Evolutionary conservation across 169 alveolate genomes (phyloP).

Genomic region (Eimeria zaria): DNA sequence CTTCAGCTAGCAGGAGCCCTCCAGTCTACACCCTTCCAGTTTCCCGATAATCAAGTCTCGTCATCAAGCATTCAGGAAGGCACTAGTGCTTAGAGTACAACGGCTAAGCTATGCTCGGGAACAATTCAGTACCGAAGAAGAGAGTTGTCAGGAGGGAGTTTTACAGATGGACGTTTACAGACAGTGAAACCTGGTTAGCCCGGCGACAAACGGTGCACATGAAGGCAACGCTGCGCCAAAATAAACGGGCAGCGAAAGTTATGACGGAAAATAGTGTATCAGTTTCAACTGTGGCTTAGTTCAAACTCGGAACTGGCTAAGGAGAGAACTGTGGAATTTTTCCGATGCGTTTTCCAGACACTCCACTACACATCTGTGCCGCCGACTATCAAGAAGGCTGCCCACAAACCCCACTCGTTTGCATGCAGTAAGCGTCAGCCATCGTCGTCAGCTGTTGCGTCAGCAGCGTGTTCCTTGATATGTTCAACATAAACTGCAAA

Average conservation of each 20-base stretch:
- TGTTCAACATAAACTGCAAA: slow-evolving; percentile 59
- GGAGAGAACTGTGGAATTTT: no score
- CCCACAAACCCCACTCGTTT: no score
- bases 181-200: not conserved
- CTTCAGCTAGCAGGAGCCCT: not conserved
- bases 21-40: not conserved
- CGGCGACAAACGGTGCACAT: not conserved
- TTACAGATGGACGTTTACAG: not conserved
- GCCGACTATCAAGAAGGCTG: no score
- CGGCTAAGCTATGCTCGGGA: not conserved
- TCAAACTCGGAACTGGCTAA: no score
- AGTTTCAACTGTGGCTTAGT: not conserved
- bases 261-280: not conserved
- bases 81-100: not conserved
- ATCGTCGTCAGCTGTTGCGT: slow-evolving; percentile 56
- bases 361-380: no score
- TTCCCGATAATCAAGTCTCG: not conserved
- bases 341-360: no score
- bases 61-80: no score
- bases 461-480: slow-evolving; percentile 72
- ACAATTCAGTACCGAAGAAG: not conserved
- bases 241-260: no score
- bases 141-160: not conserved
- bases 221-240: not conserved
- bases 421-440: not conserved